These are phyloP conservation scores for Penicillium sclerotigenum DNA, from an alignment of 2,329 filamentous ascomycete species.

Conservation along the genomic window DNA sequence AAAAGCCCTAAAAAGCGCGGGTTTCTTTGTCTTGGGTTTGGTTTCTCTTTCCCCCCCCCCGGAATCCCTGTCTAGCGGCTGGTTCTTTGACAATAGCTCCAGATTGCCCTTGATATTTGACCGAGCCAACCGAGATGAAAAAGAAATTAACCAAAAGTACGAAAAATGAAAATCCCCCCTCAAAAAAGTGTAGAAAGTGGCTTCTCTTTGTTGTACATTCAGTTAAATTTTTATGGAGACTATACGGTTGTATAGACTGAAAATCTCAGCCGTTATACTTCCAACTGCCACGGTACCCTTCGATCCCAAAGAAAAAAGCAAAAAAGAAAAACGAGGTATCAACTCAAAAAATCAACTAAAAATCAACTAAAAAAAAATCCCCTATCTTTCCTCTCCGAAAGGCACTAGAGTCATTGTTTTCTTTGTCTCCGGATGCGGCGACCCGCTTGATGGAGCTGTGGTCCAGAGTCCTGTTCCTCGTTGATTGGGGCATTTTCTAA, in stretches of 20 bases:
- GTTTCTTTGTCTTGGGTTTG: constrained; percentile 9
- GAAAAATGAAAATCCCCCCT: neutral
- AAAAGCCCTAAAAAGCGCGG: constrained; percentile 5
- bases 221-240: neutral
- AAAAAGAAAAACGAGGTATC: neutral
- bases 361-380: neutral
- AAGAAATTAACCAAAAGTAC: neutral
- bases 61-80: constrained; percentile 13
- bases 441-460: constrained; percentile 11
- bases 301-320: too few relatives aligned
- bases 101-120: constrained; percentile 15
- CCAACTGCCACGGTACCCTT: constrained; percentile 1
- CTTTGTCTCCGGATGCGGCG: constrained; percentile 28
- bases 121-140: constrained; percentile 21
- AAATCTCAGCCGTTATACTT: neutral
- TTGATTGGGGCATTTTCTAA: neutral
- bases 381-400: neutral
- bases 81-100: constrained; percentile 20
- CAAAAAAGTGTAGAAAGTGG: neutral
- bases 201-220: neutral
- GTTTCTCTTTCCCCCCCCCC: neutral
- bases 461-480: neutral
- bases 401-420: constrained; percentile 26
- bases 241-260: neutral
- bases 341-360: neutral